These are phyloP conservation scores for Agaricus sinodeliciosus DNA, from an alignment of 768 basidiomycete species.

Conservation along the genomic window DNA sequence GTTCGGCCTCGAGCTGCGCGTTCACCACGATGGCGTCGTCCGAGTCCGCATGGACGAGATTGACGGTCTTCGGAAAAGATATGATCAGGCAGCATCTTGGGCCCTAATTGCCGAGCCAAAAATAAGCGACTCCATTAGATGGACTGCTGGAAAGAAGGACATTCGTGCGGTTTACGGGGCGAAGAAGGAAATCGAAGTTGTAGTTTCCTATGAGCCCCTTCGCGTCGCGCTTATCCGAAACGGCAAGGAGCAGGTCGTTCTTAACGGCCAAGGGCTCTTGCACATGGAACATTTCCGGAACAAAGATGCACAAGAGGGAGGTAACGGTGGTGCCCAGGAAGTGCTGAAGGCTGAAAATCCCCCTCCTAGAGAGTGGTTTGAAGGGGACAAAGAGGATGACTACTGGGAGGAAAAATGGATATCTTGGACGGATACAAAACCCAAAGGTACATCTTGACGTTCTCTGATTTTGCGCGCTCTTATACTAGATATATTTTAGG, in stretches of 20 bases:
- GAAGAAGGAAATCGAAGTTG: slow-evolving; percentile 56
- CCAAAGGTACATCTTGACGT: slow-evolving; percentile 66
- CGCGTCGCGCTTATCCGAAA: slow-evolving; percentile 63
- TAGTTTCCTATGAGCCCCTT: slow-evolving; percentile 71
- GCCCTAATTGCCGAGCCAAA: slow-evolving; percentile 70
- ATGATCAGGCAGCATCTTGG: slow-evolving; percentile 91
- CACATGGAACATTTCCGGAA: slow-evolving; percentile 98
- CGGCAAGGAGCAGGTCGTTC: slow-evolving; percentile 77
- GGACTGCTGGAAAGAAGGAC: slow-evolving; percentile 61
- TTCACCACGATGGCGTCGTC: slow-evolving; percentile 85
- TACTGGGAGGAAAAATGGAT: slow-evolving; percentile 88
- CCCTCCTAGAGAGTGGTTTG: slow-evolving; percentile 66
- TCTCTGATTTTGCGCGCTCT: background rate
- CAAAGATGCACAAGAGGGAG: slow-evolving; percentile 38
- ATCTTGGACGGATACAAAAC: slow-evolving; percentile 89
- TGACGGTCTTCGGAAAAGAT: slow-evolving; percentile 70
- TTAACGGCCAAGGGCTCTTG: slow-evolving; percentile 85
- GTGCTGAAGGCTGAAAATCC: slow-evolving; percentile 46
- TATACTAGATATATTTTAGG: slow-evolving; percentile 39
- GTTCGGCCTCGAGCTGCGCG: slow-evolving; percentile 75
- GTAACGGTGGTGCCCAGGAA: slow-evolving; percentile 41
- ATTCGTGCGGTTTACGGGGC: slow-evolving; percentile 60
- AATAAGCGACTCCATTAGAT: slow-evolving; percentile 51
- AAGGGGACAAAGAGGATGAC: slow-evolving; percentile 76
- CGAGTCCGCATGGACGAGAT: slow-evolving; percentile 93